phyloP scores from a whole-genome alignment of 352 stramenopile species.

The Pythium guiyangense region DNA sequence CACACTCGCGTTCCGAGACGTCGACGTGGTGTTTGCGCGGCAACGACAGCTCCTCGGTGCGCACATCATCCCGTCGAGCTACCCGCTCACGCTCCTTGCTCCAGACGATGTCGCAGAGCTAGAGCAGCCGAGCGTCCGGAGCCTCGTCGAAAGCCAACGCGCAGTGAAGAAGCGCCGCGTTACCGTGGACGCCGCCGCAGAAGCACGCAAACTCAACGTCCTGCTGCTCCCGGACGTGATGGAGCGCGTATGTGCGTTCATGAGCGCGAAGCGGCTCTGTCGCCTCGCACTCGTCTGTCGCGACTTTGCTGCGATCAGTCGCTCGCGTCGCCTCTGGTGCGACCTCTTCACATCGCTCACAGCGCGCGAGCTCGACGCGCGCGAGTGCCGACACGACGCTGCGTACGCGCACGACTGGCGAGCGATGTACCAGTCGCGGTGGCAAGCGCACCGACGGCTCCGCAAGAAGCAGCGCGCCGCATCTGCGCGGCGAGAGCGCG shows the following conservation, averaged over 20 bases:
- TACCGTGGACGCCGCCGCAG: slow-evolving; percentile 21
- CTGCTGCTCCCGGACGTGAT: slow-evolving; percentile 59
- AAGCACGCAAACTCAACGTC: slow-evolving; percentile 43
- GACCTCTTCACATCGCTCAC: slow-evolving; percentile 28
- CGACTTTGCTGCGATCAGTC: slow-evolving; percentile 33
- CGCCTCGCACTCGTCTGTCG: slow-evolving; percentile 52
- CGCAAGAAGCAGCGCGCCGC: slow-evolving; percentile 6
- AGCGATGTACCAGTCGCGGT: slow-evolving; percentile 10
- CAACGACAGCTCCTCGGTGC: slow-evolving; percentile 24
- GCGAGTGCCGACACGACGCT: slow-evolving; percentile 23
- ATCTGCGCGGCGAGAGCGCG: neutral
- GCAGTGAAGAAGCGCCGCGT: slow-evolving; percentile 7
- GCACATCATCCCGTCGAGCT: slow-evolving; percentile 14
- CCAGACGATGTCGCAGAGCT: neutral
- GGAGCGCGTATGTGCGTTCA: slow-evolving; percentile 61
- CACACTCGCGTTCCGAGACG: slow-evolving; percentile 4
- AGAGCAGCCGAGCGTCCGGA: neutral
- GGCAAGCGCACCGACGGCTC: slow-evolving; percentile 4
- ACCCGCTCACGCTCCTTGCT: neutral
- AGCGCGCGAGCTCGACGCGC: slow-evolving; percentile 4
- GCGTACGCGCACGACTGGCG: slow-evolving; percentile 26
- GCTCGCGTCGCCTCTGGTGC: slow-evolving; percentile 30
- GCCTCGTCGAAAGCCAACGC: too few species aligned
- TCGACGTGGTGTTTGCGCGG: slow-evolving; percentile 14
- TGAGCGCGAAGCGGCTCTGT: slow-evolving; percentile 67